Conservation (phyloP, 495 filamentous ascomycete genomes). For the Astrocystis sublimbata region DNA sequence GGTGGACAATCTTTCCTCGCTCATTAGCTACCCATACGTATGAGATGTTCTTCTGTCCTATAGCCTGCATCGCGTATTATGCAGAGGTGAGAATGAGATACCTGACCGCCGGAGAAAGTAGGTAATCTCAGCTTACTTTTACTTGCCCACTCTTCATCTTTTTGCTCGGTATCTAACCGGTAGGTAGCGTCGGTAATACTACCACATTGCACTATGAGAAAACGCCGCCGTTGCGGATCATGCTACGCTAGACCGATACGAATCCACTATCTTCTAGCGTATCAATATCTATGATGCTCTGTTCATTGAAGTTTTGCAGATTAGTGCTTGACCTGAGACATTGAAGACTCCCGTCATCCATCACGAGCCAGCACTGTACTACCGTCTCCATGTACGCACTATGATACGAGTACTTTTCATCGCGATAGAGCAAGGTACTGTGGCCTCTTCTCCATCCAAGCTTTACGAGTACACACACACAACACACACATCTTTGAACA, state of each 20-base stretch:
- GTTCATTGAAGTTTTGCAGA: background rate
- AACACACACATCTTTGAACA: too few species aligned
- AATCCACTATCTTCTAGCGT: background rate
- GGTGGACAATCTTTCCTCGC: background rate
- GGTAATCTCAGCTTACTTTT: conserved; percentile 15
- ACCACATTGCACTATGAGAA: background rate
- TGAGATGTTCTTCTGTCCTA: background rate
- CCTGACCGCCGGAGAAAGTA: too few species aligned
- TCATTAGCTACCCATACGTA: background rate
- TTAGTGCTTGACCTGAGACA: background rate
- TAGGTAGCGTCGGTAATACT: background rate
- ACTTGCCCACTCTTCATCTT: too few species aligned
- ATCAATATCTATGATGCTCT: background rate
- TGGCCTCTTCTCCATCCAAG: too few species aligned
- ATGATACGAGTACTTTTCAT: too few species aligned
- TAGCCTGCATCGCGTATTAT: conserved; percentile 13
- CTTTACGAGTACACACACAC: too few species aligned
- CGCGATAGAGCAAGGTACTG: too few species aligned
- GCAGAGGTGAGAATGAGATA: background rate
- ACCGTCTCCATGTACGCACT: too few species aligned
- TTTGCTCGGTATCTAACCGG: too few species aligned
- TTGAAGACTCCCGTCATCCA: too few species aligned
- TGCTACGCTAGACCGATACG: background rate
- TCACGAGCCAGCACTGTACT: too few species aligned
- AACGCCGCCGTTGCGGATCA: background rate